Percentiles rank a stretch among this genome's conserved stretches.
Conservation (phyloP, 345 rosid genomes). For the Syzygium aqueum region DNA sequence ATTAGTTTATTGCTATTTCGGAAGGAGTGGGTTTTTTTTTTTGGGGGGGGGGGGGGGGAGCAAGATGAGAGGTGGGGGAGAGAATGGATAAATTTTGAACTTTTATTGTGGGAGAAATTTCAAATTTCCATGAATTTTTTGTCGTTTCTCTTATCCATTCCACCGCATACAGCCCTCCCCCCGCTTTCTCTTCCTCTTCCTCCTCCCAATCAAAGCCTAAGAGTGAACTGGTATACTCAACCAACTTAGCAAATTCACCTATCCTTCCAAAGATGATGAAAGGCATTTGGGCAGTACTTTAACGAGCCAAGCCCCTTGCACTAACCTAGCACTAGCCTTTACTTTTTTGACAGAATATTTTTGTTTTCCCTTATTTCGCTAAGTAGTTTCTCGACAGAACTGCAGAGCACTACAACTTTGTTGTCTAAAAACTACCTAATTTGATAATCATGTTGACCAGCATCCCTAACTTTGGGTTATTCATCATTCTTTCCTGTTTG, state of each 20-base stretch:
- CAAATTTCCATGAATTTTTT: neutral
- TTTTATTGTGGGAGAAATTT: neutral
- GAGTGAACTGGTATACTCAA: neutral
- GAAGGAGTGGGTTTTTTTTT: neutral
- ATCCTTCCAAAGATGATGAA: neutral
- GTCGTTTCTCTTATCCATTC: neutral
- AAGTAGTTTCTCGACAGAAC: neutral
- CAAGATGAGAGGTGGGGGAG: neutral
- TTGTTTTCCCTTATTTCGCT: neutral
- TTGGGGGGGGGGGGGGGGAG: no score
- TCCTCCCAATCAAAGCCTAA: neutral
- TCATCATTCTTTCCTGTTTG: neutral
- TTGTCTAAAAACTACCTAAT: neutral
- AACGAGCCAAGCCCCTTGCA: neutral
- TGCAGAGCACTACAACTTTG: neutral
- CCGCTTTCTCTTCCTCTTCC: no score
- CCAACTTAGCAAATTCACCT: neutral
- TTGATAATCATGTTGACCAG: neutral
- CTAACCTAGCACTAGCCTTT: neutral
- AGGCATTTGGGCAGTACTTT: neutral
- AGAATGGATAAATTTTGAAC: neutral
- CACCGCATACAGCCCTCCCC: neutral
- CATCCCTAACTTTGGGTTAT: neutral
- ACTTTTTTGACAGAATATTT: neutral
- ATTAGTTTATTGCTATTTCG: neutral